Conservation (phyloP, 1,284 basidiomycete species). For the Irpex lacteus region DNA sequence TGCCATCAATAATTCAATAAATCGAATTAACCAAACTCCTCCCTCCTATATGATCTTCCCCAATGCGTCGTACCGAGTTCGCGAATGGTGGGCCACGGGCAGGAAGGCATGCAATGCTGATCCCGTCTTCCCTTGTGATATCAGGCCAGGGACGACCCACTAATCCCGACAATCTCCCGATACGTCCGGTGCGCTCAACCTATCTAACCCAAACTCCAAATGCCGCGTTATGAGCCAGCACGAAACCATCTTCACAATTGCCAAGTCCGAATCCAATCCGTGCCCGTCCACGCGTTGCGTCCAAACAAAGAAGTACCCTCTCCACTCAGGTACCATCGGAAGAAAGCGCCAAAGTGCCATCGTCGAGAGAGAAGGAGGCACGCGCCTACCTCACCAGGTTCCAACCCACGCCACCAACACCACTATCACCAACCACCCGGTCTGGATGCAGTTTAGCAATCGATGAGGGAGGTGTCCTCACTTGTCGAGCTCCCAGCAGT, state of each 20-base stretch:
- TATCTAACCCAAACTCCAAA: neutral
- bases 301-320: neutral
- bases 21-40: neutral
- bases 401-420: neutral
- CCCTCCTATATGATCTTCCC: neutral
- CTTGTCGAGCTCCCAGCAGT: slow-evolving; percentile 1
- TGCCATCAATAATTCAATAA: neutral
- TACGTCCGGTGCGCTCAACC: neutral
- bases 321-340: slow-evolving; percentile 2
- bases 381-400: neutral
- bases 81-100: too few species aligned
- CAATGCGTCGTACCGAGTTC: too few species aligned
- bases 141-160: too few species aligned
- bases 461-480: neutral
- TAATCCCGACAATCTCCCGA: neutral
- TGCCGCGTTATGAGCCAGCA: too few species aligned
- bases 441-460: neutral
- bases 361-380: neutral
- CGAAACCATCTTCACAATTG: neutral
- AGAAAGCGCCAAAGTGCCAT: neutral
- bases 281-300: neutral
- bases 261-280: neutral
- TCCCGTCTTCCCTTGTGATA: neutral
- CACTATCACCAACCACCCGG: neutral
- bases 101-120: neutral